Conservation (phyloP, 106 monocot genomes). For the Chionographis japonica region DNA sequence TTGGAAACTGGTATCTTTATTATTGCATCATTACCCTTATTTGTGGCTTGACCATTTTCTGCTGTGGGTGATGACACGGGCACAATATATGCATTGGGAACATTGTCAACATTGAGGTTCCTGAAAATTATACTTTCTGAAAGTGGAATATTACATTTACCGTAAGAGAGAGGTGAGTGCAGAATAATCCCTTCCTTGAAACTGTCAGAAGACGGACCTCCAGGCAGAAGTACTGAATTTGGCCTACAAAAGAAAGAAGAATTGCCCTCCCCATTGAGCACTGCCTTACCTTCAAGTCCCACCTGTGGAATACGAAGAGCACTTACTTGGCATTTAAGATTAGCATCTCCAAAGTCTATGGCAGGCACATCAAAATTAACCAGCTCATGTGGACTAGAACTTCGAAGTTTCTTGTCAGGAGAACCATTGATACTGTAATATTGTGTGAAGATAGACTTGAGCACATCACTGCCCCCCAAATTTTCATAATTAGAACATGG, state of each 20-base stretch:
- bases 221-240: constrained; percentile 5
- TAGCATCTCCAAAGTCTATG: constrained; percentile 3
- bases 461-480: constrained; percentile 5
- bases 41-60: constrained; percentile 5
- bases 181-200: constrained; percentile 1
- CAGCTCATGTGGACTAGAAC: constrained; percentile 9
- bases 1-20: neutral
- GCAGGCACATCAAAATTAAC: constrained; percentile 12
- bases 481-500: neutral
- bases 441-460: neutral
- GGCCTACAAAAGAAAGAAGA: constrained; percentile 14
- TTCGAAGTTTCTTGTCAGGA: neutral
- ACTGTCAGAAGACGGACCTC: neutral
- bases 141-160: constrained; percentile 17
- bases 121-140: constrained; percentile 55
- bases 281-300: neutral
- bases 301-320: neutral
- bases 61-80: neutral
- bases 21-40: constrained; percentile 5
- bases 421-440: neutral
- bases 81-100: constrained; percentile 4
- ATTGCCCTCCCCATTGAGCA: neutral
- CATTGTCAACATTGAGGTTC: constrained; percentile 20
- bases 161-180: constrained; percentile 6
- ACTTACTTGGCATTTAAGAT: neutral